Conservation (phyloP, 2,329 filamentous ascomycete genomes). For the Pseudopyrenochaeta lycopersici region DNA sequence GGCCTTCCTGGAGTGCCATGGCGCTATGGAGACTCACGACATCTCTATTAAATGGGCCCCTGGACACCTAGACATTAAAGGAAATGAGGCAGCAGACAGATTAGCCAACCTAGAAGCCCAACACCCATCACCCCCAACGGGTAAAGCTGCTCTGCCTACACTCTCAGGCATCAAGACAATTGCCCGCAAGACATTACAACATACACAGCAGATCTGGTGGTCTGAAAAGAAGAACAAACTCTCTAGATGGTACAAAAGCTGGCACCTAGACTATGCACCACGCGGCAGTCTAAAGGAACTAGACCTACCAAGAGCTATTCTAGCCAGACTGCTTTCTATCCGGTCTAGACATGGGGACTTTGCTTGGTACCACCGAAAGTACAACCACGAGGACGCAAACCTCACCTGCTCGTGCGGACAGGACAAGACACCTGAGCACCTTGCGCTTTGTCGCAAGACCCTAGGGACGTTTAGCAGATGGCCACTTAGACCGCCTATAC, state of each 20-base stretch:
- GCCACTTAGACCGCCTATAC: conserved; percentile 1
- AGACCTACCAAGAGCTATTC: conserved; percentile 2
- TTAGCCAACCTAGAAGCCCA: conserved; percentile 1
- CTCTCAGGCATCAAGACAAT: not conserved
- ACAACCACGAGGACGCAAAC: conserved; percentile 9
- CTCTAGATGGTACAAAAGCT: conserved; percentile 5
- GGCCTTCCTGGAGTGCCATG: conserved; percentile 10
- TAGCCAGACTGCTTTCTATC: conserved; percentile 7
- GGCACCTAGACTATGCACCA: conserved; percentile 1
- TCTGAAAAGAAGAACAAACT: conserved; percentile 4
- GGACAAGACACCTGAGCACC: conserved; percentile 1
- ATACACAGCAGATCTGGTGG: not conserved
- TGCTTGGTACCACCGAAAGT: conserved; percentile 13
- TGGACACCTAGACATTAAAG: conserved; percentile 1
- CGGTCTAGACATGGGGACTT: conserved; percentile 9
- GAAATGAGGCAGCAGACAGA: not conserved
- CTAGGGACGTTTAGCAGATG: not conserved
- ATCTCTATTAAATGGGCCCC: conserved; percentile 1
- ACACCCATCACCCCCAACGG: not conserved
- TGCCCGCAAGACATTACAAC: not conserved
- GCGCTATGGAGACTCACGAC: conserved; percentile 1
- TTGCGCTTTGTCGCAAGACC: conserved; percentile 2
- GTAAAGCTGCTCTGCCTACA: not conserved
- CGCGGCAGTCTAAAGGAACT: not conserved
- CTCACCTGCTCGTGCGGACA: conserved; percentile 2